Base-by-base conservation (phyloP, 2,329 filamentous ascomycete genomes). In the Paecilomyces niveus region DNA sequence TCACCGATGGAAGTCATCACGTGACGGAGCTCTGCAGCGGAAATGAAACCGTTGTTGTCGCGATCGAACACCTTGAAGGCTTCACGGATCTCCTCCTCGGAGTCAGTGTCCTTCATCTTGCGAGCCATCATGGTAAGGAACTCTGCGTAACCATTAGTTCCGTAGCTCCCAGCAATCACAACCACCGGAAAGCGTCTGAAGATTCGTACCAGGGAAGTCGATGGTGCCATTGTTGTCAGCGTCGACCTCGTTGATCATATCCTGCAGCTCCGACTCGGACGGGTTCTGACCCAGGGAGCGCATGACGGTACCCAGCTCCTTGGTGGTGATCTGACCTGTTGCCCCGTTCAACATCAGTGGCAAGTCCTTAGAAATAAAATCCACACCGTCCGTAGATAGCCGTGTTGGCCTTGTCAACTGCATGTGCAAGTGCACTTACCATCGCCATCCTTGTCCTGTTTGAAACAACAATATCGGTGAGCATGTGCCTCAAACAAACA, bases 211-310 rank as follows among this genome's bases (percentile, higher is more conserved):
- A 72, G 90, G 90, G 76, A 94, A 94, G 75, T 94, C 90, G 71
- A 94, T 94, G 67, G 90, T 94, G 78, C 90, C 90, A 72, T 93
- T 94, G 84, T 93, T 94, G 80, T 94, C 90, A 70, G 89, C 89
- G 70, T 94, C 90, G 64, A 94, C 90, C 80, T 94, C 90, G 78
- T 94, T 93, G 81, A 94, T 94, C 90, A 94, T 94, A 73, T 94
- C 90, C 79, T 94, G 90, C 65, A 94, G 81, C 78, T 94, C 90
- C 61, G 89, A 92, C 81, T 94, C 90, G 67, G 89, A 93, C 59
- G 90, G 90, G 79, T 94, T 94, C 79, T 94, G 90, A 70, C 90
- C 90, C 61, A 94, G 84, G 58, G 90, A 94, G 78, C 90, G 88
- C 90, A 94, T 94, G 71, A 94, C 90, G 57, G 90, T 94, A 67